Percentiles rank a stretch among this genome's conserved stretches.
Conservation (phyloP, 805 yeast genomes). For the Cyberlindnera sargentensis region DNA sequence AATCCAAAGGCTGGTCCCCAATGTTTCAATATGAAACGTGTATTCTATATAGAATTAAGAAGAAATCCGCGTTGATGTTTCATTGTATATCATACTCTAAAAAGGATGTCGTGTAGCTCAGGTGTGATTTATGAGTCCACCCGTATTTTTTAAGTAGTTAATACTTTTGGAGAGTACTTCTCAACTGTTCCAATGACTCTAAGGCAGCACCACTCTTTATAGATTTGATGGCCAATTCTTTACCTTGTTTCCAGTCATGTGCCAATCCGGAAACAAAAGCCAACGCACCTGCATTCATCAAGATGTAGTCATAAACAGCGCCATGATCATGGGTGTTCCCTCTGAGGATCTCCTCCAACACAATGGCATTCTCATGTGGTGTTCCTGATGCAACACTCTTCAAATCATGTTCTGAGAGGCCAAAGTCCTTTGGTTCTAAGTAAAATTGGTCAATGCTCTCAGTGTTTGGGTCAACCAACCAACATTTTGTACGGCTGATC, state of each 20-base stretch:
- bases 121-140: too few species aligned
- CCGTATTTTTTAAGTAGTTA: too few species aligned
- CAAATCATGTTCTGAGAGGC: constrained; percentile 65
- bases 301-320: constrained; percentile 83
- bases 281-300: constrained; percentile 82
- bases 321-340: constrained; percentile 41
- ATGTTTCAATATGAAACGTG: neutral
- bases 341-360: constrained; percentile 36
- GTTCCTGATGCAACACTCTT: constrained; percentile 73
- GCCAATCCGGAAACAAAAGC: constrained; percentile 73
- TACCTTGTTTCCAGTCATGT: constrained; percentile 70
- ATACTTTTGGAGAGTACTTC: neutral
- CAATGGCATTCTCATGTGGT: constrained; percentile 73
- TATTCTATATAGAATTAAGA: neutral
- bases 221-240: constrained; percentile 59
- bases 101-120: too few species aligned
- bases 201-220: constrained; percentile 64
- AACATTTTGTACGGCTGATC: constrained; percentile 69
- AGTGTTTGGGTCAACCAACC: constrained; percentile 52
- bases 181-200: constrained; percentile 38
- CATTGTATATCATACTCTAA: too few species aligned
- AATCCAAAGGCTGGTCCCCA: neutral
- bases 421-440: constrained; percentile 72
- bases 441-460: constrained; percentile 37
- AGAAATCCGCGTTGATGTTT: too few species aligned